Conservation (phyloP, 2,329 filamentous ascomycete genomes). For the Ampelomyces quisqualis region DNA sequence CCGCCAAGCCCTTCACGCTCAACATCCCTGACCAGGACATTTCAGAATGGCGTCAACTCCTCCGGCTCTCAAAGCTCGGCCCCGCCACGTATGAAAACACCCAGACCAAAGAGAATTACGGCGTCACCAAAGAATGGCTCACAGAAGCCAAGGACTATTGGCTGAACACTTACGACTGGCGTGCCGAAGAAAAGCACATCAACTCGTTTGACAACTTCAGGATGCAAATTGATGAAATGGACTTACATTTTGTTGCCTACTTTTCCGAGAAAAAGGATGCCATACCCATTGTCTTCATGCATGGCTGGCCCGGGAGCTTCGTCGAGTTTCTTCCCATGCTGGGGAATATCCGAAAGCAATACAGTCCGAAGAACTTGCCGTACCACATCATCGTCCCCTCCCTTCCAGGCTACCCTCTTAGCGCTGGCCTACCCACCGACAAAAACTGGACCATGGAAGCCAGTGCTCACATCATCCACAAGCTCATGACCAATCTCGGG, state of each 20-base stretch:
- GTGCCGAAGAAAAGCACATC: slow-evolving; percentile 45
- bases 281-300: slow-evolving; percentile 55
- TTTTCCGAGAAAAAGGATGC: slow-evolving; percentile 58
- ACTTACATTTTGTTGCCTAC: slow-evolving; percentile 57
- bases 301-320: slow-evolving; percentile 60
- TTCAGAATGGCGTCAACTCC: slow-evolving; percentile 41
- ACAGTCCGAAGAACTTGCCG: slow-evolving; percentile 53
- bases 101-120: slow-evolving; percentile 26
- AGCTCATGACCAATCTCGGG: slow-evolving; percentile 57
- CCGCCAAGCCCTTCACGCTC: slow-evolving; percentile 38
- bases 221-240: slow-evolving; percentile 46
- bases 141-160: slow-evolving; percentile 41
- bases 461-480: slow-evolving; percentile 51
- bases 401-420: slow-evolving; percentile 58
- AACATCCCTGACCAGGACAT: slow-evolving; percentile 35
- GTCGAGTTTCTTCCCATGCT: slow-evolving; percentile 60
- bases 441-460: slow-evolving; percentile 48
- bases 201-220: slow-evolving; percentile 57
- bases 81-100: slow-evolving; percentile 31
- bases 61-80: slow-evolving; percentile 37
- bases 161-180: slow-evolving; percentile 44
- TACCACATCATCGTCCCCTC: slow-evolving; percentile 61
- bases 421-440: slow-evolving; percentile 49
- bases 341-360: slow-evolving; percentile 50
- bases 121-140: slow-evolving; percentile 40